Base-by-base conservation (phyloP, 2,329 filamentous ascomycete genomes). In the Cytospora schulzeri region DNA sequence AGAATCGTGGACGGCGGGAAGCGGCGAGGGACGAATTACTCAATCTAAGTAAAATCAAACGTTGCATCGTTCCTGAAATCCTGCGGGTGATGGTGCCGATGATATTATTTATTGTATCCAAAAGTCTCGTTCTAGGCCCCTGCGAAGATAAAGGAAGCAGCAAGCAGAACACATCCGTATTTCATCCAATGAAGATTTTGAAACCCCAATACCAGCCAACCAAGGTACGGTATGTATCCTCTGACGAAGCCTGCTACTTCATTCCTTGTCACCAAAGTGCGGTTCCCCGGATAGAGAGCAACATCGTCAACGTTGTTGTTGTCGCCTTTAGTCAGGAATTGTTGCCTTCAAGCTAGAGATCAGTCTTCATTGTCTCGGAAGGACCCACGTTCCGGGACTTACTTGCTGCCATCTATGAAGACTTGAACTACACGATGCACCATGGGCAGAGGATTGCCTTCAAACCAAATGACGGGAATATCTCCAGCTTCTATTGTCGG, bases 391-490 rank as follows among this genome's bases (percentile, higher is more conserved):
- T n/a, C n/a, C 17, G 31, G 14, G 8, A 24, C 17, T 35, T 28
- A n/a, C 31, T 4, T 56, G 22, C 17, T 38, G n/a, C 28, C 22
- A 8, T 53, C 59, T 56, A 51, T 53, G 35, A 67, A 26, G 35
- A 69, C 64, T 53, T 68, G 52, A 28, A 71, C 63, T 11, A 67
- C 68, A 29, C 71, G 60, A 63, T 72, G 71, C 11, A 72, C 71
- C 71, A 71, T 72, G 24, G 71, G 71, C 48, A 71, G 56, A 22
- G 67, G 63, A 3, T 45, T 38, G 11, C 63, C 66, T 11, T 50
- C 14, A 50, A 72, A 72, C 71, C 70, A 72, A 17, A 71, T 56
- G n/a, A 72, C 69, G 8, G 70, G 70, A n/a, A 72, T 71, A 31
- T 72, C 70, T 3, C 71, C 71, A 22, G 67, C 65, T 4, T 62